Evolutionary conservation across 2,329 filamentous ascomycete species (phyloP).

Genomic region (Chlorencoelia australis): DNA sequence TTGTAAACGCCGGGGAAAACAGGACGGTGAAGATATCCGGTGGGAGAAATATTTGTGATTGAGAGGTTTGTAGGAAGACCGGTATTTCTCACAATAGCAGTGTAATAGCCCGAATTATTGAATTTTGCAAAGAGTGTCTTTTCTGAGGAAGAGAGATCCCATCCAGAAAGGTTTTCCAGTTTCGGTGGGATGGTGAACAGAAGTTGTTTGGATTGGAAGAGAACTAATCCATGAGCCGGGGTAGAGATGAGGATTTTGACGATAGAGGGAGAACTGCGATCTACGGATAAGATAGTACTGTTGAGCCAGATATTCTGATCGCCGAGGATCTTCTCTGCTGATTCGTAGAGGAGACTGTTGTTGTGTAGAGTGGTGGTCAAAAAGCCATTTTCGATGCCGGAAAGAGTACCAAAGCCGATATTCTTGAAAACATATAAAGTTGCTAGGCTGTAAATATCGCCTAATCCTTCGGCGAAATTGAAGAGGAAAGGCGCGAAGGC

Average conservation of each 20-base stretch:
- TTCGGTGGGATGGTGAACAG: conserved; percentile 34
- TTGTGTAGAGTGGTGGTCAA: conserved; percentile 8
- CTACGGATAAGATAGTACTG: conserved; percentile 10
- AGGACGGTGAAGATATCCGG: conserved; percentile 25
- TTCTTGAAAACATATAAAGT: conserved; percentile 38
- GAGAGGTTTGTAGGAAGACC: conserved; percentile 23
- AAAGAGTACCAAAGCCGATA: conserved; percentile 22
- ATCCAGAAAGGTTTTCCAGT: conserved; percentile 27
- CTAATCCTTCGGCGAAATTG: conserved; percentile 33
- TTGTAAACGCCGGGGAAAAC: conserved; percentile 25
- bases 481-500: conserved; percentile 33
- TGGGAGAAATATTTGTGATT: conserved; percentile 22
- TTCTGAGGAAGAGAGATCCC: conserved; percentile 30
- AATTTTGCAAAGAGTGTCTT: conserved; percentile 30
- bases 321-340: conserved; percentile 2
- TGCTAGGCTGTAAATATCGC: conserved; percentile 33
- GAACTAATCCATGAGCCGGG: conserved; percentile 20
- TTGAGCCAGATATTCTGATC: conserved; percentile 10
- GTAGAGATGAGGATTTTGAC: conserved; percentile 26
- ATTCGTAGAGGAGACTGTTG: conserved; percentile 15
- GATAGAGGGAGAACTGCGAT: conserved; percentile 6
- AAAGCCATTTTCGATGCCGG: conserved; percentile 8
- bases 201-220: conserved; percentile 32
- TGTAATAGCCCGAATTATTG: conserved; percentile 31
- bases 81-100: conserved; percentile 30